phyloP scores from a whole-genome alignment of 225 moss, liverwort and hornwort species.

The Lunularia cruciata region DNA sequence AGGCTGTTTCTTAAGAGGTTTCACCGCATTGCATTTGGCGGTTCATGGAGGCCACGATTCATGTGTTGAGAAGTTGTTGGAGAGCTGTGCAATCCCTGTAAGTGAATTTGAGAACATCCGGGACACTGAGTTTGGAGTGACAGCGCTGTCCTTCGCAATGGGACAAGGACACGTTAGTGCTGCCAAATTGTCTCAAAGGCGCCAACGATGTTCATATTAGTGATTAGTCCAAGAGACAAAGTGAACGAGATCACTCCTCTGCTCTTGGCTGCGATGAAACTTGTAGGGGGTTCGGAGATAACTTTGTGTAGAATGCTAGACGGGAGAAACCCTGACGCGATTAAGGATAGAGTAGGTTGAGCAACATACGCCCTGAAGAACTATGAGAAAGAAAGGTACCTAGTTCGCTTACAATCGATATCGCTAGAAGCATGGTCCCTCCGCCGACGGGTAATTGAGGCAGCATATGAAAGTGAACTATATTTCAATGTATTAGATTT shows the following conservation, averaged over 20 bases:
- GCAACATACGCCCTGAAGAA: too few species aligned
- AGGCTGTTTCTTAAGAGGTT: neutral
- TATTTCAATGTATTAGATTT: too few species aligned
- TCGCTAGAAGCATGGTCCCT: too few species aligned
- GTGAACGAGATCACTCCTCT: constrained; percentile 13
- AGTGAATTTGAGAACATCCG: neutral
- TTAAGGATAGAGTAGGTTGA: constrained; percentile 9
- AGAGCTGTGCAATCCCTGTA: too few species aligned
- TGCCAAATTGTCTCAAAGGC: neutral
- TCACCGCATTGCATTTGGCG: constrained; percentile 20
- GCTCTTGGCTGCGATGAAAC: constrained; percentile 12
- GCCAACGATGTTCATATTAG: neutral
- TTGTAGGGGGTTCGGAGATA: too few species aligned
- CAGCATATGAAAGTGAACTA: neutral
- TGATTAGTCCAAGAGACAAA: constrained; percentile 5
- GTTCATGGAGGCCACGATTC: constrained; percentile 10
- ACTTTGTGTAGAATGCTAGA: neutral
- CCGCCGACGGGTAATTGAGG: neutral
- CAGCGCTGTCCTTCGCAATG: constrained; percentile 4
- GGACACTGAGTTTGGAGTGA: neutral
- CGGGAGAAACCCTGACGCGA: neutral
- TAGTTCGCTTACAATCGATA: neutral
- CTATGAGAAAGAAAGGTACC: too few species aligned
- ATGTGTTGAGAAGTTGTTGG: neutral
- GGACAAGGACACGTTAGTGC: neutral